Evolutionary conservation across 1,284 basidiomycete genomes (phyloP).

Genomic region (Malassezia dermatis): DNA sequence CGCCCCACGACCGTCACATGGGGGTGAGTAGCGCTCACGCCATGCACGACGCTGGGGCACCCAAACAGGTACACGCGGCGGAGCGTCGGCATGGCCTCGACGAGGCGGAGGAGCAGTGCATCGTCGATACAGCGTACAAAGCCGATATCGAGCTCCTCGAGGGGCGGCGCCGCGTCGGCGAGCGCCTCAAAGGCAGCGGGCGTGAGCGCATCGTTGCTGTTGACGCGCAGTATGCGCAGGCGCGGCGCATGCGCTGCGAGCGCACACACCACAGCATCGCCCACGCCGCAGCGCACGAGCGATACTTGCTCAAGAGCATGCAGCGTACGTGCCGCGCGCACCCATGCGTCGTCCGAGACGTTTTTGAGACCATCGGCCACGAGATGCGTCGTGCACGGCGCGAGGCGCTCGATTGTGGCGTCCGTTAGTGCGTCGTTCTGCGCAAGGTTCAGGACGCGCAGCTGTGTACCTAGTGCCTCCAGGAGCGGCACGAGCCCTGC

Average conservation of each 20-base stretch:
- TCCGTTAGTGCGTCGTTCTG: constrained; percentile 58
- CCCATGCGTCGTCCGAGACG: constrained; percentile 9
- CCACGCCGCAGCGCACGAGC: constrained; percentile 50
- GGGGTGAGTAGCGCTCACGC: constrained; percentile 5
- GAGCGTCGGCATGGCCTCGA: constrained; percentile 46
- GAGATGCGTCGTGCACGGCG: constrained; percentile 55
- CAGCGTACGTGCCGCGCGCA: neutral
- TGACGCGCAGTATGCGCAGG: constrained; percentile 58
- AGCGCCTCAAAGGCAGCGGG: constrained; percentile 53
- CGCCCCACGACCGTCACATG: constrained; percentile 33
- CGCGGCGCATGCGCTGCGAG: constrained; percentile 47
- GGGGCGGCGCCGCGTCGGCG: constrained; percentile 23
- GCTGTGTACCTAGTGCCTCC: constrained; percentile 51
- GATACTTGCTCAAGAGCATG: constrained; percentile 48
- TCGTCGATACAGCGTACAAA: constrained; percentile 80
- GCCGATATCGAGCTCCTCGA: constrained; percentile 66
- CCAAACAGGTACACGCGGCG: constrained; percentile 45
- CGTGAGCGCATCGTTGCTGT: constrained; percentile 56
- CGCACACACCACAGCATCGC: constrained; percentile 56
- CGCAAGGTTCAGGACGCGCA: constrained; percentile 58
- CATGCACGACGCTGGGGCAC: constrained; percentile 26
- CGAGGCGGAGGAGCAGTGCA: constrained; percentile 63
- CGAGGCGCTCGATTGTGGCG: constrained; percentile 58
- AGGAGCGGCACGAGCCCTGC: constrained; percentile 57
- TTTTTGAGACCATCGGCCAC: constrained; percentile 9